These are phyloP conservation scores for Erodium texanum DNA, from an alignment of 441 rosid species.

Conservation along the genomic window DNA sequence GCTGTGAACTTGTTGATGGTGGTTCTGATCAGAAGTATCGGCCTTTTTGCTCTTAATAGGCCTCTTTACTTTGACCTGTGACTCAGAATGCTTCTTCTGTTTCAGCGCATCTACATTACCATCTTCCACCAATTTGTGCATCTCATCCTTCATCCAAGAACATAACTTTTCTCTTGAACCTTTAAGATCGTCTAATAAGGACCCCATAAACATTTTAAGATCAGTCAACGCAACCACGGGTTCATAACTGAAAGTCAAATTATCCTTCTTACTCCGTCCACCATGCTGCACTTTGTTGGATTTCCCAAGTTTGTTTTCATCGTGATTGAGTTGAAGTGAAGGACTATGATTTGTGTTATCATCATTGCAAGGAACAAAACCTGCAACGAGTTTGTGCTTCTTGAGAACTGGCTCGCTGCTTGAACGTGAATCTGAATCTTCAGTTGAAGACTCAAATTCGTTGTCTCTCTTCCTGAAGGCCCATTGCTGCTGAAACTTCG, in stretches of 20 bases:
- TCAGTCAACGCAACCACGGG: constrained; percentile 27
- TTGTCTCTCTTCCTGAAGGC: constrained; percentile 36
- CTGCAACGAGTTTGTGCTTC: constrained; percentile 26
- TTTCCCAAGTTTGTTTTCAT: constrained; percentile 20
- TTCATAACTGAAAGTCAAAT: no score
- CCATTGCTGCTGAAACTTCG: constrained; percentile 43
- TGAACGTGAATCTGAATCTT: constrained; percentile 29
- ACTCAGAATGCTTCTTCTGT: constrained; percentile 13
- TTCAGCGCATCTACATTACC: constrained; percentile 17
- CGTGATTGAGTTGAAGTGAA: no score
- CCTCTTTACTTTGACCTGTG: constrained; percentile 16
- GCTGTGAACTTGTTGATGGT: neutral
- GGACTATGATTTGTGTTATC: no score
- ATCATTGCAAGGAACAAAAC: constrained; percentile 21
- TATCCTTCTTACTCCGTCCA: no score
- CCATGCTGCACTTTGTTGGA: constrained; percentile 23
- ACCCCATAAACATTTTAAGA: constrained; percentile 33
- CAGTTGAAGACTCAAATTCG: constrained; percentile 38
- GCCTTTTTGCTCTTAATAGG: constrained; percentile 12
- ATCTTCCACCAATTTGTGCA: constrained; percentile 32
- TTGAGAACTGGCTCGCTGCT: constrained; percentile 22
- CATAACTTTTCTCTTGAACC: constrained; percentile 34
- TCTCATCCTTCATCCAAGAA: constrained; percentile 50
- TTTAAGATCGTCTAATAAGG: constrained; percentile 45
- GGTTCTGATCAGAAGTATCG: neutral